These are phyloP conservation scores for Rhodamnia argentea DNA, from an alignment of 345 rosid genomes.

Conservation along the genomic window DNA sequence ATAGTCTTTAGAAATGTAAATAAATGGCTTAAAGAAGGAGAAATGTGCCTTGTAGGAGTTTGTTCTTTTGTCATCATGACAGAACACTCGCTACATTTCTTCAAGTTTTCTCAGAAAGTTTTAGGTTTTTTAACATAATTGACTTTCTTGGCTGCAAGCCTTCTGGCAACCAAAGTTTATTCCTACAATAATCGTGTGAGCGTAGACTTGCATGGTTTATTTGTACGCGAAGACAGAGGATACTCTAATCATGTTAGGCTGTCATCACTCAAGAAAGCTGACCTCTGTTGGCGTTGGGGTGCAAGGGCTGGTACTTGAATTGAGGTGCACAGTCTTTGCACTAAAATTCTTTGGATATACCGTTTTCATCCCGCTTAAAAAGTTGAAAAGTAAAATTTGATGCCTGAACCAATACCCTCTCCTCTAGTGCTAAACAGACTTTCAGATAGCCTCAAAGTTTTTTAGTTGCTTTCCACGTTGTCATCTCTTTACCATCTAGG, in stretches of 20 bases:
- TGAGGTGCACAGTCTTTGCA: not conserved
- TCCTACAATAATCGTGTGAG: not conserved
- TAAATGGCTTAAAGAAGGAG: not conserved
- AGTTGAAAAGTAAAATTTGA: not conserved
- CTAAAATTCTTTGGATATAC: not conserved
- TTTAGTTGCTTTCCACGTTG: not conserved
- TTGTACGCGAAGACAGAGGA: not conserved
- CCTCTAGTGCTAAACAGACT: not conserved
- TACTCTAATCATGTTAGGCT: not conserved
- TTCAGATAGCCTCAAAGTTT: not conserved
- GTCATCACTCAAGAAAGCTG: not conserved
- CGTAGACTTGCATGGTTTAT: not conserved
- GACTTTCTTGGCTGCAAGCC: not conserved
- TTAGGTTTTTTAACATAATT: not conserved
- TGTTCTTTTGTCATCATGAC: not conserved
- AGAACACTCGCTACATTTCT: not conserved
- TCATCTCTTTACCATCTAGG: not conserved
- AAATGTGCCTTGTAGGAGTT: not conserved
- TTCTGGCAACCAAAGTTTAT: not conserved
- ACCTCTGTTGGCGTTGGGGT: not conserved
- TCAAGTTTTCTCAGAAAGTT: not conserved
- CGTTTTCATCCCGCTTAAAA: not conserved
- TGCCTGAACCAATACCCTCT: not conserved
- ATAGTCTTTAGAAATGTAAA: not conserved
- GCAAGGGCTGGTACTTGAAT: not conserved